Percentiles rank a stretch among this genome's conserved stretches.
phyloP scores from a whole-genome alignment of 1,139 yeast species.

The Magnusiomyces sp. region DNA sequence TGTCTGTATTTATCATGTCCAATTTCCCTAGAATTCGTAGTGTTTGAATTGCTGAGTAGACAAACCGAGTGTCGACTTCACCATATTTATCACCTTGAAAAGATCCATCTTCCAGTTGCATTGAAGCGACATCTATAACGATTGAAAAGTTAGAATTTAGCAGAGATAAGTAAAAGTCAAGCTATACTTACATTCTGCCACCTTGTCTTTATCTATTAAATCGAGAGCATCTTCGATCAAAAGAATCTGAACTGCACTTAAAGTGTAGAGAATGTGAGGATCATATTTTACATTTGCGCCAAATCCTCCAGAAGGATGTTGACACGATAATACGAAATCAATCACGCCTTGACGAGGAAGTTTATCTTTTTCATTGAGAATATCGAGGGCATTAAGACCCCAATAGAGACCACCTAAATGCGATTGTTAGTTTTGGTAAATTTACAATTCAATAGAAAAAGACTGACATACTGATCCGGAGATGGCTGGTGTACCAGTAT shows the following conservation, averaged over 20 bases:
- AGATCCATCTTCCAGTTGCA: constrained; percentile 68
- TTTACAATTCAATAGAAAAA: background rate
- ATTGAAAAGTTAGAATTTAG: constrained; percentile 3
- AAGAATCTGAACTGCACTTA: constrained; percentile 78
- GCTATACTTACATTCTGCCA: constrained; percentile 33
- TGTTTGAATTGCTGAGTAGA: constrained; percentile 71
- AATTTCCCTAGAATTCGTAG: constrained; percentile 61
- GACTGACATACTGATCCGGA: constrained; percentile 49
- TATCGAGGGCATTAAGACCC: constrained; percentile 76
- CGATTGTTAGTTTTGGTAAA: constrained; percentile 5
- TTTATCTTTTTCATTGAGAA: constrained; percentile 49
- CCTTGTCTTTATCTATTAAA: constrained; percentile 29
- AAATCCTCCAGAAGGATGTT: constrained; percentile 61
- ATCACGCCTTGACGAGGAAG: constrained; percentile 56
- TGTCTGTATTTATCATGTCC: constrained; percentile 49
- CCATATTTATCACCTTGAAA: constrained; percentile 88
- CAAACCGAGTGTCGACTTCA: constrained; percentile 86
- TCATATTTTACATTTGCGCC: constrained; percentile 89
- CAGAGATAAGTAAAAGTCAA: background rate
- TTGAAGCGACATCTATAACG: constrained; percentile 36
- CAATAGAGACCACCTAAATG: constrained; percentile 69
- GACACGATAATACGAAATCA: constrained; percentile 60
- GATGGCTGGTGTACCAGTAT: constrained; percentile 86
- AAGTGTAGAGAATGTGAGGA: constrained; percentile 77
- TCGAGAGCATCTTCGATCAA: constrained; percentile 56